phyloP scores from a whole-genome alignment of 2,329 filamentous ascomycete genomes.

The Claviceps pusilla region DNA sequence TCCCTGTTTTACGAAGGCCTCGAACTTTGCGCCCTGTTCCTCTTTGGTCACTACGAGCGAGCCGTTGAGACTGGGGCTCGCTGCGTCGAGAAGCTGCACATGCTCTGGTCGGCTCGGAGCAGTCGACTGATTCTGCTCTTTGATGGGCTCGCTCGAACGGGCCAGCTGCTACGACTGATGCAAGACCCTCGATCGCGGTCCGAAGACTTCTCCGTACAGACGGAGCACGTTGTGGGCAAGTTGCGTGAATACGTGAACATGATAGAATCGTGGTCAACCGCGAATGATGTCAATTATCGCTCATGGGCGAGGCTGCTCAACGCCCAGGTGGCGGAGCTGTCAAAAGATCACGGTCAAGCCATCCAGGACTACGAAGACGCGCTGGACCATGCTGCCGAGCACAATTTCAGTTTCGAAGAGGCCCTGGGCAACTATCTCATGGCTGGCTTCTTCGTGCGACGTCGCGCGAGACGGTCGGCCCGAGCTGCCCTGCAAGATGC shows the following conservation, averaged over 20 bases:
- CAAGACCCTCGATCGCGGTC: slow-evolving; percentile 30
- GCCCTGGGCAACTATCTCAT: slow-evolving; percentile 60
- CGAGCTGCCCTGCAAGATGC: slow-evolving; percentile 54
- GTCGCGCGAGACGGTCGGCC: slow-evolving; percentile 51
- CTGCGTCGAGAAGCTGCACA: slow-evolving; percentile 30
- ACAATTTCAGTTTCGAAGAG: slow-evolving; percentile 55
- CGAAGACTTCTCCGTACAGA: slow-evolving; percentile 27
- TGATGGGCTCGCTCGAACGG: slow-evolving; percentile 42
- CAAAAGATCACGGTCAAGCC: slow-evolving; percentile 39
- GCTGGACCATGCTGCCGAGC: slow-evolving; percentile 54
- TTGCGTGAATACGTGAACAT: slow-evolving; percentile 41
- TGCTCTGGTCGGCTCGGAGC: slow-evolving; percentile 46
- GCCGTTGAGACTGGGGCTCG: slow-evolving; percentile 41
- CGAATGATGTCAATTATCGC: slow-evolving; percentile 57
- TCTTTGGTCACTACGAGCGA: slow-evolving; percentile 47
- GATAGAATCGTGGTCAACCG: slow-evolving; percentile 47
- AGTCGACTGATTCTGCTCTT: slow-evolving; percentile 43
- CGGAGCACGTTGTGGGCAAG: slow-evolving; percentile 34
- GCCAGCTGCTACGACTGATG: slow-evolving; percentile 32
- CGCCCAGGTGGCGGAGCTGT: slow-evolving; percentile 53
- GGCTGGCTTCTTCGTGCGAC: slow-evolving; percentile 53
- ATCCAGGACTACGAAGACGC: slow-evolving; percentile 54
- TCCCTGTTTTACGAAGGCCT: slow-evolving; percentile 54
- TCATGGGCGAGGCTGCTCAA: slow-evolving; percentile 53
- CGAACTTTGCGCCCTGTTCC: slow-evolving; percentile 45